These are phyloP conservation scores for Verticillium klebahnii DNA, from an alignment of 2,329 filamentous ascomycete genomes.

Conservation along the genomic window DNA sequence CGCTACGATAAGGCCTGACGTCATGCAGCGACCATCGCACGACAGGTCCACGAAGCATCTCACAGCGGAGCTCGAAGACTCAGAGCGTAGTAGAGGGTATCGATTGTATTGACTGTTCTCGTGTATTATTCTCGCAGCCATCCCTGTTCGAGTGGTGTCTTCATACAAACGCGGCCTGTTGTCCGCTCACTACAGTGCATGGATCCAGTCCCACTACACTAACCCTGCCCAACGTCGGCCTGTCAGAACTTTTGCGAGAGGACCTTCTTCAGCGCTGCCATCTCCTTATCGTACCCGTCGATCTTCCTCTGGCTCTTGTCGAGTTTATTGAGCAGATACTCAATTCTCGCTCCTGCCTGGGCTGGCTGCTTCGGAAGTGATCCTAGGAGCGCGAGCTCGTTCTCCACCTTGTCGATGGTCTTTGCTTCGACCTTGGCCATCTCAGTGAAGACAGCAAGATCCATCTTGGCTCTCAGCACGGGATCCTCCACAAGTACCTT, in stretches of 20 bases:
- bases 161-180: not conserved
- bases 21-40: not conserved
- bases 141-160: not conserved
- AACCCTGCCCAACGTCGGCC: too few relatives aligned
- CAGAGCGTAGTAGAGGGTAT: not conserved
- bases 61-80: too few relatives aligned
- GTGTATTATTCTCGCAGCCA: not conserved
- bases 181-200: not conserved
- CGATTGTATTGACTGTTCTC: not conserved
- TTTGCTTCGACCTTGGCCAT: constrained; percentile 67
- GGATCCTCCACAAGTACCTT: constrained; percentile 63
- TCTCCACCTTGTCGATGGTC: constrained; percentile 73
- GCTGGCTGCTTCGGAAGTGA: constrained; percentile 64
- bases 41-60: not conserved
- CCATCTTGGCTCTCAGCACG: constrained; percentile 69
- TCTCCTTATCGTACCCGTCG: constrained; percentile 67
- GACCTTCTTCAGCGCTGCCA: constrained; percentile 66
- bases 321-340: constrained; percentile 72
- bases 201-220: too few relatives aligned
- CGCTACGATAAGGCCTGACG: not conserved
- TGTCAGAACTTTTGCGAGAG: constrained; percentile 29
- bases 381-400: constrained; percentile 68
- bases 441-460: constrained; percentile 65
- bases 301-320: constrained; percentile 71
- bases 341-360: constrained; percentile 61